A percentile compares a stretch with the other conserved stretches of the same genome.
Conservation (phyloP, 2,329 filamentous ascomycete species). For the Epicoccum nigrum region DNA sequence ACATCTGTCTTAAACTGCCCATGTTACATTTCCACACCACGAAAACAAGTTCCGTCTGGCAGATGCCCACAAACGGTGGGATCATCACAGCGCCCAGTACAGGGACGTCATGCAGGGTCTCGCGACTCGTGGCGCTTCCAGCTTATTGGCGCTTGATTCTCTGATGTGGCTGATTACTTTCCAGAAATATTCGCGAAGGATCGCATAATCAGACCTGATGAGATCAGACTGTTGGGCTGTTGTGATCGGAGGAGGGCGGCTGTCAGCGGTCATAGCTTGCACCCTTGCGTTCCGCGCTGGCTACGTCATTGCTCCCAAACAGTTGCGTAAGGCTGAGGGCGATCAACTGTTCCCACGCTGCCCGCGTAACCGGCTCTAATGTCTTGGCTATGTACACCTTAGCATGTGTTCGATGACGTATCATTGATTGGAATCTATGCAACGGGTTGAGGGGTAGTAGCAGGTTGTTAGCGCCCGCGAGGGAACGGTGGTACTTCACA, state of each 20-base stretch:
- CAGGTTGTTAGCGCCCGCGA: too few relatives aligned
- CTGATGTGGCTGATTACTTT: slow-evolving; percentile 20
- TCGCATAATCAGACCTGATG: slow-evolving; percentile 17
- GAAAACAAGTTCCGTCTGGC: slow-evolving; percentile 30
- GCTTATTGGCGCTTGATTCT: slow-evolving; percentile 14
- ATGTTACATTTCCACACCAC: slow-evolving; percentile 6
- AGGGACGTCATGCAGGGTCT: slow-evolving; percentile 35
- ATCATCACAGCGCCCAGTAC: slow-evolving; percentile 12
- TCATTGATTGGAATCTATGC: too few relatives aligned
- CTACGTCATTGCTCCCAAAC: slow-evolving; percentile 30
- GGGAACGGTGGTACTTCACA: too few relatives aligned
- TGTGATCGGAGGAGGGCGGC: background rate
- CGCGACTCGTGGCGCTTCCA: slow-evolving; percentile 25
- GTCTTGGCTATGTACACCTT: too few relatives aligned
- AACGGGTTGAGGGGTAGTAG: too few relatives aligned
- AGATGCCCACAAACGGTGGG: slow-evolving; percentile 3
- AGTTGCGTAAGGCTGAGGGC: slow-evolving; percentile 15
- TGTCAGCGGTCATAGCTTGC: slow-evolving; percentile 3
- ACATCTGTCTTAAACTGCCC: background rate
- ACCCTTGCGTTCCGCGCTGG: slow-evolving; percentile 1
- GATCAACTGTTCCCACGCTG: background rate
- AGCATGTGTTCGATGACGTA: too few relatives aligned
- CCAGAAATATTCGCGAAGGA: slow-evolving; percentile 8
- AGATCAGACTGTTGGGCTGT: slow-evolving; percentile 17
- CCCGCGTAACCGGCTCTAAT: too few relatives aligned